These are phyloP conservation scores for Mallotus repandus DNA, from an alignment of 441 rosid genomes.

Conservation along the genomic window DNA sequence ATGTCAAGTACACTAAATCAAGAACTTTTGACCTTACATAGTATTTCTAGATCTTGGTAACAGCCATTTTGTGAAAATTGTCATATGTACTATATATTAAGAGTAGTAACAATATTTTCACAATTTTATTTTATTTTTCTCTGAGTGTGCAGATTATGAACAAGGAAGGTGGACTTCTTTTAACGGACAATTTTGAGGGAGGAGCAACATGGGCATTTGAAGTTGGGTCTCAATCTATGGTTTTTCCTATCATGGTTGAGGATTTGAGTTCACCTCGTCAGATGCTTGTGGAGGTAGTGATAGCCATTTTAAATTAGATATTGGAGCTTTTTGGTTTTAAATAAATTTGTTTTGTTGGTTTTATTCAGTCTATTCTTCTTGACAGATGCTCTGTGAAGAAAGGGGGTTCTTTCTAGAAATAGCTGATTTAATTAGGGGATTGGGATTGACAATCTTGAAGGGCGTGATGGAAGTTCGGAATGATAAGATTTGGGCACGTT, in stretches of 20 bases:
- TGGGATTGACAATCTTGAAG: conserved; percentile 90
- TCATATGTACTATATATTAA: too few species aligned
- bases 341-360: conserved; percentile 11
- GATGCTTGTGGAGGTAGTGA: conserved; percentile 85
- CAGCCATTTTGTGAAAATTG: too few species aligned
- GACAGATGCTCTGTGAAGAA: conserved; percentile 91
- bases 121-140: background rate
- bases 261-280: conserved; percentile 84
- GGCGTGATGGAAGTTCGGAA: conserved; percentile 80
- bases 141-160: conserved; percentile 47
- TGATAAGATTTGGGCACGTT: conserved; percentile 89
- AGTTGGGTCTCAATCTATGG: conserved; percentile 81
- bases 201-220: conserved; percentile 98
- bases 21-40: background rate
- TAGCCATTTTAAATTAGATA: conserved; percentile 10
- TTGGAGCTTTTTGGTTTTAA: conserved; percentile 17
- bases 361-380: conserved; percentile 11
- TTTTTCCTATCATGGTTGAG: conserved; percentile 90
- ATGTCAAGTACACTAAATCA: background rate
- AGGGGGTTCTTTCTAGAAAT: conserved; percentile 89
- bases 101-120: too few species aligned
- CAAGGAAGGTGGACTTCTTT: conserved; percentile 51
- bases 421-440: conserved; percentile 78
- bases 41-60: background rate
- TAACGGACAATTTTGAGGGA: conserved; percentile 67